Percentiles rank a stretch among this genome's conserved stretches.
Evolutionary conservation across 192 early-diverging fungal genomes (phyloP).

Genomic region (Blastocladiella britannica): DNA sequence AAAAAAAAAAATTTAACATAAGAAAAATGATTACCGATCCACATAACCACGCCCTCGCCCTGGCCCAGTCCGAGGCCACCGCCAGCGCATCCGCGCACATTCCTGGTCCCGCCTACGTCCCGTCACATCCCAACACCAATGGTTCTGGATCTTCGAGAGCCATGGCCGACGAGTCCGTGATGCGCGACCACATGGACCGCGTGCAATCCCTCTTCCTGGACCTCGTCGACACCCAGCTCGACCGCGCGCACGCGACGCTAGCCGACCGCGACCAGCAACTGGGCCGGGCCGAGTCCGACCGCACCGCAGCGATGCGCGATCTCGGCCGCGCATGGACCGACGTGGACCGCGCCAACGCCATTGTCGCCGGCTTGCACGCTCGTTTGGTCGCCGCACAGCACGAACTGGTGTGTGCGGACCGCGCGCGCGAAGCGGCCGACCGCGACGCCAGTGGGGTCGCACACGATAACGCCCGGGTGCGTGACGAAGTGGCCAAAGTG

Average conservation of each 20-base stretch:
- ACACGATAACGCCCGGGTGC: not conserved
- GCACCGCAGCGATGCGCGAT: not conserved
- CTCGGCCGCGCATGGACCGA: not conserved
- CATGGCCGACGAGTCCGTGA: not conserved
- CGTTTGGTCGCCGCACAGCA: no score
- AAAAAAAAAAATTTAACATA: no score
- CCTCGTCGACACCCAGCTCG: not conserved
- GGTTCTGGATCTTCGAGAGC: no score
- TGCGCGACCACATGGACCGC: not conserved
- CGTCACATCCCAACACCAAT: no score
- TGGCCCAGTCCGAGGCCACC: no score
- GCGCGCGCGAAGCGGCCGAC: no score
- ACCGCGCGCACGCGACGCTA: not conserved
- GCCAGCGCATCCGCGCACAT: no score
- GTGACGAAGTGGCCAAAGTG: not conserved
- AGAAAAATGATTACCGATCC: no score
- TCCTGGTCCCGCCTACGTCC: no score
- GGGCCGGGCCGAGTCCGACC: not conserved
- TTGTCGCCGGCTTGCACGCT: not conserved
- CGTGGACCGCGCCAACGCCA: not conserved
- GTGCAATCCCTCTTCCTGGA: not conserved
- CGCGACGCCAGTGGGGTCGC: not conserved
- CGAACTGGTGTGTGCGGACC: no score
- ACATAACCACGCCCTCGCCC: no score
- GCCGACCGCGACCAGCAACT: not conserved